Conservation (phyloP, 202 grass and related monocot genomes). For the Saccharum hybrid region DNA sequence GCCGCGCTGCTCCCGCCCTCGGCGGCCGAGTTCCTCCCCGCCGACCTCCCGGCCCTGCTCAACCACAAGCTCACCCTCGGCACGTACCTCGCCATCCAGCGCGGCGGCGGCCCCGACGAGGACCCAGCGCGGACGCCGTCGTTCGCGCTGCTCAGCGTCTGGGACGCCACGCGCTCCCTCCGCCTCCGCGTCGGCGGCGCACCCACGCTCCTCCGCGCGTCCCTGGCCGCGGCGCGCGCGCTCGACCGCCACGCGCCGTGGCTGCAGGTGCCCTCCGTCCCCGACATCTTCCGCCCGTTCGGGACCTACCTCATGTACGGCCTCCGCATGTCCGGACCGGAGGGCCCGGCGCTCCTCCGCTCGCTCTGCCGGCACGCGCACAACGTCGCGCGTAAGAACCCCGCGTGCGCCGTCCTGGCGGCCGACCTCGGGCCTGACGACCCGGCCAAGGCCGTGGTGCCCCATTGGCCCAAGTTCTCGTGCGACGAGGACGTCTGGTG, state of each 20-base stretch:
- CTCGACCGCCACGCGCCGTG: slow-evolving; percentile 61
- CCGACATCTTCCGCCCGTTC: slow-evolving; percentile 71
- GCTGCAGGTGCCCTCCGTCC: slow-evolving; percentile 65
- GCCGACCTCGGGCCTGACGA: slow-evolving; percentile 67
- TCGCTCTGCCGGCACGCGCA: slow-evolving; percentile 73
- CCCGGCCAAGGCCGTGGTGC: slow-evolving; percentile 61
- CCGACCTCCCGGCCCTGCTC: slow-evolving; percentile 77
- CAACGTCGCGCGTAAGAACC: slow-evolving; percentile 73
- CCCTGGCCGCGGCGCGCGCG: slow-evolving; percentile 56
- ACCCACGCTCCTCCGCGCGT: slow-evolving; percentile 43
- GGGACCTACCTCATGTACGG: slow-evolving; percentile 78
- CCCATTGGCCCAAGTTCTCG: slow-evolving; percentile 75
- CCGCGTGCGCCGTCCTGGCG: slow-evolving; percentile 71
- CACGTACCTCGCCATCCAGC: slow-evolving; percentile 64
- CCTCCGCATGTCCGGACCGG: slow-evolving; percentile 59
- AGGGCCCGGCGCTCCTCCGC: slow-evolving; percentile 54
- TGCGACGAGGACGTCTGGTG: slow-evolving; percentile 90
- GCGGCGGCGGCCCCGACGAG: neutral
- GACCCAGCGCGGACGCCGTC: slow-evolving; percentile 46
- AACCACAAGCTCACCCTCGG: slow-evolving; percentile 73
- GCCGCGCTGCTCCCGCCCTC: slow-evolving; percentile 50
- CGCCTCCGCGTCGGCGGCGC: slow-evolving; percentile 59
- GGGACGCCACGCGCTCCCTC: slow-evolving; percentile 66
- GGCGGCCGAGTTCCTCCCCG: slow-evolving; percentile 76
- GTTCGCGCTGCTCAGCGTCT: slow-evolving; percentile 68